Conservation (phyloP, 306 rosid genomes). For the Crotalaria pallida region DNA sequence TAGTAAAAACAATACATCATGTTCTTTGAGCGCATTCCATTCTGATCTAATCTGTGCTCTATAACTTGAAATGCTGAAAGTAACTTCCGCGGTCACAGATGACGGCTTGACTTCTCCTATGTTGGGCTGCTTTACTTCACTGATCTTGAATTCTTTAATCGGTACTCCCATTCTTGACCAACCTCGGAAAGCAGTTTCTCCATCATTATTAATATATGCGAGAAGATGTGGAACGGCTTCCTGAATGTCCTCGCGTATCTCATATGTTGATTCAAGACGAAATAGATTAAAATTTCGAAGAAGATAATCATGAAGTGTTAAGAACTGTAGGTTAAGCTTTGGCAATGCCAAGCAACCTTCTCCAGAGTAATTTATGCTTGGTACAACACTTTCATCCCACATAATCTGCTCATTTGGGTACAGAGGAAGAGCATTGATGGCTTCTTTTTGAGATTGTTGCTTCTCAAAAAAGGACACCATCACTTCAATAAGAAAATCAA, state of each 20-base stretch:
- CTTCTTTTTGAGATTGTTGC: slow-evolving; percentile 95
- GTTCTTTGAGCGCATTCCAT: slow-evolving; percentile 95
- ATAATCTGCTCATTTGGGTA: slow-evolving; percentile 94
- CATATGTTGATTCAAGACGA: slow-evolving; percentile 96
- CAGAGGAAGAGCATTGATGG: slow-evolving; percentile 95
- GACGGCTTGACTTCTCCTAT: slow-evolving; percentile 98
- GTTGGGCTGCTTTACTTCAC: slow-evolving; percentile 88
- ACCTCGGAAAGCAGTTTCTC: slow-evolving; percentile 88
- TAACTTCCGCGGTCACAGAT: slow-evolving; percentile 83
- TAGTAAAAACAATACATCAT: slow-evolving; percentile 88
- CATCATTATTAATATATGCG: slow-evolving; percentile 80
- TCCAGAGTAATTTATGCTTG: slow-evolving; percentile 96
- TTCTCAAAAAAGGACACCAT: slow-evolving; percentile 93
- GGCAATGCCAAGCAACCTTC: slow-evolving; percentile 99
- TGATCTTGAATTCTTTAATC: slow-evolving; percentile 69
- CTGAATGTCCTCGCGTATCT: slow-evolving; percentile 97
- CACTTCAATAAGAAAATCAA: slow-evolving; percentile 91
- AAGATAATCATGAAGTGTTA: slow-evolving; percentile 98
- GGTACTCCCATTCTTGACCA: slow-evolving; percentile 99
- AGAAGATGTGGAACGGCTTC: slow-evolving; percentile 96
- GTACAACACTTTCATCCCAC: slow-evolving; percentile 99
- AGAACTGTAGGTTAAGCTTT: slow-evolving; percentile 85
- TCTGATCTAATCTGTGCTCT: slow-evolving; percentile 88
- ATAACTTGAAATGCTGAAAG: slow-evolving; percentile 85
- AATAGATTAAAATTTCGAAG: slow-evolving; percentile 91